These are phyloP conservation scores for Phytophthora litchii DNA, from an alignment of 352 stramenopile species.

Conservation along the genomic window DNA sequence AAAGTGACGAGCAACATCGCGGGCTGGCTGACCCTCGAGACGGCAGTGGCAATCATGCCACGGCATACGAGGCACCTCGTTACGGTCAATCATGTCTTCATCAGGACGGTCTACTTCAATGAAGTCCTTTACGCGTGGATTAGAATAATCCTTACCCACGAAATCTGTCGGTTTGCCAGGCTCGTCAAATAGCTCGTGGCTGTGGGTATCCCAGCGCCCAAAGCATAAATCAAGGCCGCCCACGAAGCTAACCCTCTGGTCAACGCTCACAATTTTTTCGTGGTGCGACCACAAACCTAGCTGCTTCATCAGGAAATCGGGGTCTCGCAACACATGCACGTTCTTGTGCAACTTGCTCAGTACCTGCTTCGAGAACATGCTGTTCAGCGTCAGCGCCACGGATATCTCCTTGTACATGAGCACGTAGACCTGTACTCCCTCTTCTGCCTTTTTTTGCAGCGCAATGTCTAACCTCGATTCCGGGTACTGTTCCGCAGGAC, in stretches of 20 bases:
- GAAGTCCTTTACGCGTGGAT: slow-evolving; percentile 87
- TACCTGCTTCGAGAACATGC: slow-evolving; percentile 76
- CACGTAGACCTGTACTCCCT: slow-evolving; percentile 90
- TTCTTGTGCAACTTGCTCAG: slow-evolving; percentile 77
- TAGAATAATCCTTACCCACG: slow-evolving; percentile 86
- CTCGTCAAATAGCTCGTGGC: slow-evolving; percentile 76
- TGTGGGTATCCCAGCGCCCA: slow-evolving; percentile 83
- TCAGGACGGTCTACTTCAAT: slow-evolving; percentile 77
- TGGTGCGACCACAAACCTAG: slow-evolving; percentile 91
- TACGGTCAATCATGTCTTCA: slow-evolving; percentile 80
- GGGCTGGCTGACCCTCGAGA: slow-evolving; percentile 76
- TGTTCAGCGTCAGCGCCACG: slow-evolving; percentile 85
- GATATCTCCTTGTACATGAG: slow-evolving; percentile 93
- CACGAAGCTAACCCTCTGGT: slow-evolving; percentile 90
- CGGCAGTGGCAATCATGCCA: slow-evolving; percentile 89
- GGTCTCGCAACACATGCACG: slow-evolving; percentile 88
- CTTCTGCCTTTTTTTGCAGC: slow-evolving; percentile 73
- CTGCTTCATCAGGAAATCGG: slow-evolving; percentile 90
- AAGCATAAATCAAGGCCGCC: slow-evolving; percentile 92
- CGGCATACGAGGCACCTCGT: slow-evolving; percentile 75
- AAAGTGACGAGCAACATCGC: slow-evolving; percentile 86
- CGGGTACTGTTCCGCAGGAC: slow-evolving; percentile 59
- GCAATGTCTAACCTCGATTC: slow-evolving; percentile 71
- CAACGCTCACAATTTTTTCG: slow-evolving; percentile 92
- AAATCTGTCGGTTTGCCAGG: slow-evolving; percentile 57